Base-by-base conservation (phyloP, 2,329 filamentous ascomycete species). In the Meredithiella fracta region DNA sequence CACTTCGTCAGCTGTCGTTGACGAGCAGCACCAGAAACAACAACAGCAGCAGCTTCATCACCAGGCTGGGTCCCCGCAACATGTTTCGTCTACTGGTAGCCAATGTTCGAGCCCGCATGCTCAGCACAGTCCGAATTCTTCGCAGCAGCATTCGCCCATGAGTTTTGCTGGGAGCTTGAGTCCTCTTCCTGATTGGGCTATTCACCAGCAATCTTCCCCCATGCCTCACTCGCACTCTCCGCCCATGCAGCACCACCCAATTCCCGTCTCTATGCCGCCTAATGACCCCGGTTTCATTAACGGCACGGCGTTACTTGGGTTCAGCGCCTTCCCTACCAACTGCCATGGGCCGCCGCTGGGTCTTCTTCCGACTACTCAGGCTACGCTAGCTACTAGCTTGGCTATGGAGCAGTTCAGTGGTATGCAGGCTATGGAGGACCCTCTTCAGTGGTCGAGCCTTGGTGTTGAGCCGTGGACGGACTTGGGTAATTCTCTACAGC, bases 401-500 rank as follows among this genome's bases (percentile, higher is more conserved):
- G 47, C 56, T 11, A 72, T 88, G 63, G 82, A 85, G 59, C 70
- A 79, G 3, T 89, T 85, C 68, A 71, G 67, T 68, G 71, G 67
- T 59, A 73, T 83, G 65, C 73, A 76, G 31, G 71, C 77, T 47
- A 74, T 80, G 61, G 75, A 80, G 47, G 75, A 78, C 25, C 67
- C 75, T 15, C 73, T 75, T 69, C 79, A 72, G 65, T 86, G 73
- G 82, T 79, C 70, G 29, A 68, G 67, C 51, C 67, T 76, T 60
- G 77, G 80, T 60, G 81, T 85, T 70, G 79, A 83, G 52, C 83
- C 85, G 61, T 89, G 84, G 80, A 82, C 87, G 60, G 88, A 94
- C 64, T 85, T 94, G 63, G 81, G 85, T 62, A 75, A 78, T 58
- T 69, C 65, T 31, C 60, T 73, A 57, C 72, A 85, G 62, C 76